Conservation (phyloP, 768 basidiomycete genomes). For the Pulveroboletus ravenelii region DNA sequence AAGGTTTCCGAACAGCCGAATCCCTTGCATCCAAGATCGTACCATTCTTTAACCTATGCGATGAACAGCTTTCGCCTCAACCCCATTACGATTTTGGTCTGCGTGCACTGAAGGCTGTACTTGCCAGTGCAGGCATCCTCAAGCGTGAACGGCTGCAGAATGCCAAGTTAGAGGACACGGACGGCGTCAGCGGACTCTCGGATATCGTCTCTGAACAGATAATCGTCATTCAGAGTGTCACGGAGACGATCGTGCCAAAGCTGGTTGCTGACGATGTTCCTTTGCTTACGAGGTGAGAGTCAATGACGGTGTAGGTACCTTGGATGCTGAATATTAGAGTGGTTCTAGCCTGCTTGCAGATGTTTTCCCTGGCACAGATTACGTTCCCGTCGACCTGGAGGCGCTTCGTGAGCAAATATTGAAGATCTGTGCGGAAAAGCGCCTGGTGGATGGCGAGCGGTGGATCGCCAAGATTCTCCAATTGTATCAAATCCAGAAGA, state of each 20-base stretch:
- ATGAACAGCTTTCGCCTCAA: slow-evolving; percentile 94
- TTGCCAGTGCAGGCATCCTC: slow-evolving; percentile 94
- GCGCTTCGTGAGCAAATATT: slow-evolving; percentile 80
- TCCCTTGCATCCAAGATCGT: slow-evolving; percentile 97
- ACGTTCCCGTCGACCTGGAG: slow-evolving; percentile 83
- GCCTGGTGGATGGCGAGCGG: slow-evolving; percentile 78
- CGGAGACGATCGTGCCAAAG: slow-evolving; percentile 98
- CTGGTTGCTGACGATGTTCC: slow-evolving; percentile 96
- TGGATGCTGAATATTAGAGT: background rate
- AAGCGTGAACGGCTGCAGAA: slow-evolving; percentile 82
- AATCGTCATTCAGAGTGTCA: slow-evolving; percentile 96
- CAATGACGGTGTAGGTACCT: background rate
- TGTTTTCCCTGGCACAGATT: slow-evolving; percentile 95
- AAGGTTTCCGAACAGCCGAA: slow-evolving; percentile 98
- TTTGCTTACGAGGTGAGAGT: slow-evolving; percentile 75
- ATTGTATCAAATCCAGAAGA: slow-evolving; percentile 98
- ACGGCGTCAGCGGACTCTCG: slow-evolving; percentile 52
- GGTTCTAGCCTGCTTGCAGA: slow-evolving; percentile 76
- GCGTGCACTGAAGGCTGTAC: slow-evolving; percentile 92
- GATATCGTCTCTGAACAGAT: slow-evolving; percentile 85
- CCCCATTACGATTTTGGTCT: slow-evolving; percentile 99
- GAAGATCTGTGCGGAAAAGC: slow-evolving; percentile 80
- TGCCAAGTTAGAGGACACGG: slow-evolving; percentile 36
- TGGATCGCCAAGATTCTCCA: slow-evolving; percentile 97
- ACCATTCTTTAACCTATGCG: slow-evolving; percentile 98